Conservation (phyloP, 176 grass and related monocot species). For the Thalia dealbata region DNA sequence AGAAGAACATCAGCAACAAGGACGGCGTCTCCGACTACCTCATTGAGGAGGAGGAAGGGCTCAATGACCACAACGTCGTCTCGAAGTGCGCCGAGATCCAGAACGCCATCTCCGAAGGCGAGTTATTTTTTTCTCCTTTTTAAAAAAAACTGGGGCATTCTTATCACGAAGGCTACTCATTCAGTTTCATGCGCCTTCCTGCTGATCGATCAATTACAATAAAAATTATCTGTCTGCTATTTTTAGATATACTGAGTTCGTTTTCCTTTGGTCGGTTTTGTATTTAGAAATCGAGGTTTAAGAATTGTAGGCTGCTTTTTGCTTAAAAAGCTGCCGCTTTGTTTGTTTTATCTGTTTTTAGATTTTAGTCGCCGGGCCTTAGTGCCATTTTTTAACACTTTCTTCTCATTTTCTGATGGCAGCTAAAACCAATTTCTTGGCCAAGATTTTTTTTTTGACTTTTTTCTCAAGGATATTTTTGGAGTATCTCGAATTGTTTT, state of each 20-base stretch:
- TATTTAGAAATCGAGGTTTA: background rate
- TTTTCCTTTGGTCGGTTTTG: background rate
- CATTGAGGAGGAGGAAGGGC: slow-evolving; percentile 50
- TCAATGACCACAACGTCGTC: slow-evolving; percentile 51
- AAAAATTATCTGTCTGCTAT: background rate
- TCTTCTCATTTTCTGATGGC: background rate
- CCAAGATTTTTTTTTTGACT: background rate
- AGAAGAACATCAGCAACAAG: slow-evolving; percentile 4
- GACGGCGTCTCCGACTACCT: slow-evolving; percentile 26
- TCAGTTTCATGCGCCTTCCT: too few species aligned
- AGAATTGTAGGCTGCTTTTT: background rate
- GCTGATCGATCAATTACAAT: background rate
- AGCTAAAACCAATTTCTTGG: background rate
- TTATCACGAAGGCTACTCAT: too few species aligned
- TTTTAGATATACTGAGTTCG: background rate
- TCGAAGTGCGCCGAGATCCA: slow-evolving; percentile 40
- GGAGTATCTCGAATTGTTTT: background rate
- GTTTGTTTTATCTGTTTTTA: background rate
- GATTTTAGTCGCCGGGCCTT: background rate
- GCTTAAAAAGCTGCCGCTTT: background rate
- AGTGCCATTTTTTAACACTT: background rate
- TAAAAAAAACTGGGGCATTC: too few species aligned
- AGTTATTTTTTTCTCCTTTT: background rate
- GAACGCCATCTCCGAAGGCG: slow-evolving; percentile 41
- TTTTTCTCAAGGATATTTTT: background rate